A percentile compares a stretch with the other conserved stretches of the same genome.
Conservation (phyloP, 306 rosid genomes). For the Elaeagnus macrophylla region DNA sequence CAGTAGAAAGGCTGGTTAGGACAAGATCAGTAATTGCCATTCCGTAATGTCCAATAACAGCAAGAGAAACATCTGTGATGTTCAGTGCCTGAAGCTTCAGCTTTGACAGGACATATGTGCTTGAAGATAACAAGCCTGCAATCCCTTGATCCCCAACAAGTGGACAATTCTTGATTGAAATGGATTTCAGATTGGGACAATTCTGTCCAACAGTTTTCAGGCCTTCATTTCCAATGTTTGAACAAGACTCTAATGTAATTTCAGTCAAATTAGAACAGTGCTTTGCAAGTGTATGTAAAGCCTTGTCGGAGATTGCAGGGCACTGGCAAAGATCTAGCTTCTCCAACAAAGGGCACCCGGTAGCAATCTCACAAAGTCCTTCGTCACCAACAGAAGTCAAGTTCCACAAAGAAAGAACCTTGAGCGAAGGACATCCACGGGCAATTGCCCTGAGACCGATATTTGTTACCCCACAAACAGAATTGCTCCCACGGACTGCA, state of each 20-base stretch:
- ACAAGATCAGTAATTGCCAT: conserved; percentile 53
- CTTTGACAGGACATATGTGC: conserved; percentile 44
- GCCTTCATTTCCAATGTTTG: conserved; percentile 65
- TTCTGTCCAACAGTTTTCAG: conserved; percentile 62
- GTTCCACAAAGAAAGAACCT: conserved; percentile 61
- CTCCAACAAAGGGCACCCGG: conserved; percentile 54
- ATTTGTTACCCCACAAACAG: conserved; percentile 42
- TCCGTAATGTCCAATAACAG: conserved; percentile 88
- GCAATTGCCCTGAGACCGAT: conserved; percentile 71
- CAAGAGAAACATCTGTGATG: conserved; percentile 76
- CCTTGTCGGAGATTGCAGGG: conserved; percentile 59
- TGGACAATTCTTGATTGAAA: conserved; percentile 53
- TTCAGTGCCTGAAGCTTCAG: conserved; percentile 67
- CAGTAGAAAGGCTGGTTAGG: conserved; percentile 50
- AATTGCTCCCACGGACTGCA: conserved; percentile 46
- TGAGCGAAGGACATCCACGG: conserved; percentile 74
- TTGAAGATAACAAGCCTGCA: conserved; percentile 48
- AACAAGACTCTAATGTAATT: conserved; percentile 67
- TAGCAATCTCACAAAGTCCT: conserved; percentile 72
- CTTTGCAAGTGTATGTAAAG: conserved; percentile 57
- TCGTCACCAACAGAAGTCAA: conserved; percentile 54
- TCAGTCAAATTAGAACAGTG: conserved; percentile 60
- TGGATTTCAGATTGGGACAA: conserved; percentile 55
- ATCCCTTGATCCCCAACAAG: conserved; percentile 76
- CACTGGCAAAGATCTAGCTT: conserved; percentile 69